Evolutionary conservation across 2,329 filamentous ascomycete species (phyloP).

Genomic region (Mollisia scopiformis): DNA sequence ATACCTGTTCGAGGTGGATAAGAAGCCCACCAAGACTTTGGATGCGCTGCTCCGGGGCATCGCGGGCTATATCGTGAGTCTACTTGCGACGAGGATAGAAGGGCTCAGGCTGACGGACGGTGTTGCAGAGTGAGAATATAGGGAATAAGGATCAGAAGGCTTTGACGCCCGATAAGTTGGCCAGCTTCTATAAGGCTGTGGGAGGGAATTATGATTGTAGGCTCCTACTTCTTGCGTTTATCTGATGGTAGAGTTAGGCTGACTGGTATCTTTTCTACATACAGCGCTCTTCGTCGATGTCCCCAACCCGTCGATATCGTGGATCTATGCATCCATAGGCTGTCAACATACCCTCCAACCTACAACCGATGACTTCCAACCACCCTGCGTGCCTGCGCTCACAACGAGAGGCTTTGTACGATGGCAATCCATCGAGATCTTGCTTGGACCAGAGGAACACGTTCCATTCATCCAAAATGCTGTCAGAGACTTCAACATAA

Average conservation of each 20-base stretch:
- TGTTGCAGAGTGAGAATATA: conserved; percentile 56
- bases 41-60: conserved; percentile 71
- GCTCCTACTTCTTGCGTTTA: conserved; percentile 15
- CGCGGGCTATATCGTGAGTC: conserved; percentile 69
- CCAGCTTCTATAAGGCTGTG: conserved; percentile 75
- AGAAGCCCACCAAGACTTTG: conserved; percentile 67
- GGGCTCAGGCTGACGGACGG: conserved; percentile 18
- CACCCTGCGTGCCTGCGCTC: conserved; percentile 80
- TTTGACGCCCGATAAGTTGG: conserved; percentile 70
- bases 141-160: conserved; percentile 57
- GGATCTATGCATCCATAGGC: conserved; percentile 89
- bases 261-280: conserved; percentile 13
- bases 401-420: conserved; percentile 84
- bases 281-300: conserved; percentile 77
- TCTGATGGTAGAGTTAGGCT: conserved; percentile 14
- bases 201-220: conserved; percentile 75
- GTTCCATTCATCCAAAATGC: conserved; percentile 81
- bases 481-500: conserved; percentile 75
- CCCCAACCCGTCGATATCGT: conserved; percentile 75
- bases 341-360: conserved; percentile 88
- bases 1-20: conserved; percentile 70
- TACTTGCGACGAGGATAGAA: conserved; percentile 1
- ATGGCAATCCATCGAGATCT: conserved; percentile 90
- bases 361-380: conserved; percentile 66
- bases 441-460: conserved; percentile 87